A percentile compares a stretch with the other conserved stretches of the same genome.
Conservation (phyloP, 2,329 filamentous ascomycete species). For the Epichloe amarillans region DNA sequence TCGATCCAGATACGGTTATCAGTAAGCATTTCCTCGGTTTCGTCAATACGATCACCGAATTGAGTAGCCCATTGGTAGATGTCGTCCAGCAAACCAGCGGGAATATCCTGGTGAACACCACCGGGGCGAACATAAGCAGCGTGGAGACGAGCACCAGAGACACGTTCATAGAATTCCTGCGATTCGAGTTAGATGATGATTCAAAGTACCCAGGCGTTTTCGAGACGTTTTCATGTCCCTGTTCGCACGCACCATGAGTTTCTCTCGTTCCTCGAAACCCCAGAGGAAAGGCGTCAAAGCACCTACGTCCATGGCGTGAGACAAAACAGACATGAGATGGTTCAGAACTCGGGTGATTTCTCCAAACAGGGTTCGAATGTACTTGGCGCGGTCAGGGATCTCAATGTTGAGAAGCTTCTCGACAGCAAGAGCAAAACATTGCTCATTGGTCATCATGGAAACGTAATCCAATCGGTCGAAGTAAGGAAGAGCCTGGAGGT, state of each 20-base stretch:
- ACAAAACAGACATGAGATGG: conserved; percentile 94
- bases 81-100: conserved; percentile 85
- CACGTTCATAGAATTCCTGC: conserved; percentile 99
- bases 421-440: conserved; percentile 88
- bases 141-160: conserved; percentile 93
- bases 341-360: conserved; percentile 92
- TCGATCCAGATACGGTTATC: conserved; percentile 99
- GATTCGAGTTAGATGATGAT: not conserved
- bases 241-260: conserved; percentile 71
- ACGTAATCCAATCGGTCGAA: conserved; percentile 98
- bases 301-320: conserved; percentile 98
- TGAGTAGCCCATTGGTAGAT: conserved; percentile 99
- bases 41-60: conserved; percentile 95
- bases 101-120: conserved; percentile 91
- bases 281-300: conserved; percentile 96
- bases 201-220: not conserved
- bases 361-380: conserved; percentile 87
- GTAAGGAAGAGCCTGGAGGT: conserved; percentile 94
- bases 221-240: not conserved
- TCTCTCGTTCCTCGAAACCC: conserved; percentile 99
- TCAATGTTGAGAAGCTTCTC: conserved; percentile 98
- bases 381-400: conserved; percentile 90
- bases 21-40: conserved; percentile 95
- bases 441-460: conserved; percentile 99
- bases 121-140: conserved; percentile 93